Evolutionary conservation across 441 rosid species (phyloP).

Genomic region (Populus hybrid): DNA sequence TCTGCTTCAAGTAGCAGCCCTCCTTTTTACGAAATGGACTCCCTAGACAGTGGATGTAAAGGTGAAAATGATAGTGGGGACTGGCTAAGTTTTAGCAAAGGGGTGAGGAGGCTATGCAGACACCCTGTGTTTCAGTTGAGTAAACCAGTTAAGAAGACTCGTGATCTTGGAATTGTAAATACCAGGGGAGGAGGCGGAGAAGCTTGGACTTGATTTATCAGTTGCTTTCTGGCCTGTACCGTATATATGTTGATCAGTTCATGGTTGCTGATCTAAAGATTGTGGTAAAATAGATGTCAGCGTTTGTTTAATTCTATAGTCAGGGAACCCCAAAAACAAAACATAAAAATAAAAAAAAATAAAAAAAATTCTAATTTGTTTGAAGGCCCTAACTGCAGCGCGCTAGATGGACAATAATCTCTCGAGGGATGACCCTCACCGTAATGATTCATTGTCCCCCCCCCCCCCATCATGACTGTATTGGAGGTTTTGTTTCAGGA

Average conservation of each 20-base stretch:
- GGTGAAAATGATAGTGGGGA: slow-evolving; percentile 36
- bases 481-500: no score
- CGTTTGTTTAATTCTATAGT: slow-evolving; percentile 19
- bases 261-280: slow-evolving; percentile 14
- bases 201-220: slow-evolving; percentile 38
- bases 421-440: slow-evolving; percentile 1
- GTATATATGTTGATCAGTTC: slow-evolving; percentile 16
- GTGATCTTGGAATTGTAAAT: slow-evolving; percentile 41
- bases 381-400: slow-evolving; percentile 18
- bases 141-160: slow-evolving; percentile 51
- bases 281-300: slow-evolving; percentile 10
- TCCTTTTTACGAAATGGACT: slow-evolving; percentile 22
- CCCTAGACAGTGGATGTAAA: slow-evolving; percentile 34
- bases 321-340: neutral
- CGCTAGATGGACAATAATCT: slow-evolving; percentile 8
- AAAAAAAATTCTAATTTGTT: slow-evolving; percentile 5
- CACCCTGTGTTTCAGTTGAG: slow-evolving; percentile 68
- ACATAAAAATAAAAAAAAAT: no score
- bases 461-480: no score
- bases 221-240: neutral
- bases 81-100: slow-evolving; percentile 53
- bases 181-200: slow-evolving; percentile 45
- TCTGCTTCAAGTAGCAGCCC: slow-evolving; percentile 31
- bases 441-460: neutral
- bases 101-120: slow-evolving; percentile 57